Evolutionary conservation across 257 asterid genomes (phyloP).

Genomic region (Catharanthus roseus): DNA sequence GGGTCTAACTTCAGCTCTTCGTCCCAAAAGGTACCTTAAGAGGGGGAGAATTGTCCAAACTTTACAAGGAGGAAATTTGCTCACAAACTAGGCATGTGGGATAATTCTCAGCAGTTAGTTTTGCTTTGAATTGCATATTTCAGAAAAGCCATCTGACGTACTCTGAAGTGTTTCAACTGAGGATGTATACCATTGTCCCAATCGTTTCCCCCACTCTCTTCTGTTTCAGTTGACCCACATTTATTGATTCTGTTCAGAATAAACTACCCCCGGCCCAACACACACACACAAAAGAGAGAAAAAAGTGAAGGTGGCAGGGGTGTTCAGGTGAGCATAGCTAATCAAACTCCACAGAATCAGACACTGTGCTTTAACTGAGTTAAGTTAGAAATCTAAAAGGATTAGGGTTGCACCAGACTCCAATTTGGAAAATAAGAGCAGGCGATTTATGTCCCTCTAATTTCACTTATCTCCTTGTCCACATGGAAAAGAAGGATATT

Average conservation of each 20-base stretch:
- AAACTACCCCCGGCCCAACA: too few relatives aligned
- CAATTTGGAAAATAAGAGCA: background rate
- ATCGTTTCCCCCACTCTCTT: background rate
- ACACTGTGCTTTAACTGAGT: background rate
- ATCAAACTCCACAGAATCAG: background rate
- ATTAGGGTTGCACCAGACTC: background rate
- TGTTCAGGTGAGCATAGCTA: background rate
- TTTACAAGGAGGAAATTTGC: too few relatives aligned
- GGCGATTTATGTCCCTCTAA: background rate
- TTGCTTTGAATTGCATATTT: background rate
- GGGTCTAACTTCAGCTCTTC: too few relatives aligned
- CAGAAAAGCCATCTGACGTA: background rate
- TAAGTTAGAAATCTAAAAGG: background rate
- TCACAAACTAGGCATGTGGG: too few relatives aligned
- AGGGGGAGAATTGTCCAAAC: too few relatives aligned
- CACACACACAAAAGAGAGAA: background rate
- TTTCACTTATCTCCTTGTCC: background rate
- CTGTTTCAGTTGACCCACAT: background rate
- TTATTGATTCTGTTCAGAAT: too few relatives aligned
- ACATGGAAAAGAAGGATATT: background rate
- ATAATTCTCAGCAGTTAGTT: too few relatives aligned
- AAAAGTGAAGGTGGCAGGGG: background rate
- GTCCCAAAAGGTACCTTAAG: too few relatives aligned
- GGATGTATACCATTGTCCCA: background rate
- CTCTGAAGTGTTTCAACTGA: background rate